Evolutionary conservation across 805 yeast species (phyloP), one percentile per base, ranked within the genome.

Genomic region (Starmerella vaccinii): DNA sequence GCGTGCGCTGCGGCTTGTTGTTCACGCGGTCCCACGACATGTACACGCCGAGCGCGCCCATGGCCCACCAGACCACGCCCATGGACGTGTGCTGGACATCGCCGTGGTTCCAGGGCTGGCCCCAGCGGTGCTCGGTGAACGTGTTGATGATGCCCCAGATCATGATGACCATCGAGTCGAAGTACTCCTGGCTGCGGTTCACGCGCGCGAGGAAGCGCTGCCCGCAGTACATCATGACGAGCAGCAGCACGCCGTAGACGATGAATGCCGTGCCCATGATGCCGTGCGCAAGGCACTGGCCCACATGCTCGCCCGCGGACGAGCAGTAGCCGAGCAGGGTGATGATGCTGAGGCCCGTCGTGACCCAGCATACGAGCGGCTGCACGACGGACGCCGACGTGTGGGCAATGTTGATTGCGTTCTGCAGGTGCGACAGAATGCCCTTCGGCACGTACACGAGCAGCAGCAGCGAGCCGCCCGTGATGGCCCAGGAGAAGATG

Each of bases 51-150:
- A 88, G 66, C 57, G 88, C 69, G 7, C 97, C 97, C 50, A 95
- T 94, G 46, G 86, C 78, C 94, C 96, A 88, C 95, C 97, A 90
- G 27, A 90, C 75, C 50, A 90, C 84, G 0, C 97, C 97, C 95
- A 90, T 87, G 19, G 92, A 78, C 0, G 97, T 89, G 66, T 89
- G 97, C 69, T 89, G 96, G 65, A 82, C 86, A 65, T 88, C 97
- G 9, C 95, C 92, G 71, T 84, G 94, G 39, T 77, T 75, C 97
- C 97, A 90, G 8, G 72, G 78, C 63, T 88, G 92, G 34, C 95
- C 95, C 97, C 97, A 90, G 55, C 97, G 71, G 66, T 90, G 97
- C 67, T 90, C 97, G 1, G 97, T 90, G 67, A 90, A 90, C 0
- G 97, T 88, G 65, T 90, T 90, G 52, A 90, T 82, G 30, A 88